Evolutionary conservation across 2,329 filamentous ascomycete genomes (phyloP), one percentile per base, ranked within the genome.

Genomic region (Didymellaceae sp.): DNA sequence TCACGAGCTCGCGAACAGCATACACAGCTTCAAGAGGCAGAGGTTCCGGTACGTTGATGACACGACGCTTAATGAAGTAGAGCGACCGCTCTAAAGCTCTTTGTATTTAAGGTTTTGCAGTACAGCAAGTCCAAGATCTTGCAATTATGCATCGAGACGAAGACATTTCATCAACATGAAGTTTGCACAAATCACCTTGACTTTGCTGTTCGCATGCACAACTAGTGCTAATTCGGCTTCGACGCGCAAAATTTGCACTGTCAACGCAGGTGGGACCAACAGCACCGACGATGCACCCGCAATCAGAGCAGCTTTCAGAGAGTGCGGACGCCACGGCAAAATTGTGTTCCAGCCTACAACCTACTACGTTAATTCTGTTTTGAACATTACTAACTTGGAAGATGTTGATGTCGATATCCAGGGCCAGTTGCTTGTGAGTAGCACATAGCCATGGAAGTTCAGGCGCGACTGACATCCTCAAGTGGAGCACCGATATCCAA

Each of bases 391-490:
- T 1, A 57, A 52, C 11, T 54, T 68, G 9, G 46, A 63, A 14
- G 57, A 67, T 16, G 59, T 65, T 9, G 58, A 68, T 10, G 58
- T 68, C 11, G 64, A 68, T 21, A 32, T 67, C 8, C 54, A 63
- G 35, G 64, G 63, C 6, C 51, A 58, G n/a, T 46, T 65, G 22
- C 45, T 63, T 22, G 59, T 63, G 43, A 14, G 46, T 43, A 13
- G 9, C 5, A n/a, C 13, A 5, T 2, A 4, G 9, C 39, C 2
- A 13, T 11, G 6, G 2, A 14, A 21, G 7, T 17, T 13, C 16
- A 6, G 4, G 6, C 24, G 9, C 7, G 14, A 25, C 11, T 43
- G 9, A 35, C 17, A 38, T 24, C 7, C 24, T 21, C 18, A 21
- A 66, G 62, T 65, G 60, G 62, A 59, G 49, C 20, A 57, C 55